Base-by-base conservation (phyloP, 139 green algal species). In the Pycnococcus provasolii region DNA sequence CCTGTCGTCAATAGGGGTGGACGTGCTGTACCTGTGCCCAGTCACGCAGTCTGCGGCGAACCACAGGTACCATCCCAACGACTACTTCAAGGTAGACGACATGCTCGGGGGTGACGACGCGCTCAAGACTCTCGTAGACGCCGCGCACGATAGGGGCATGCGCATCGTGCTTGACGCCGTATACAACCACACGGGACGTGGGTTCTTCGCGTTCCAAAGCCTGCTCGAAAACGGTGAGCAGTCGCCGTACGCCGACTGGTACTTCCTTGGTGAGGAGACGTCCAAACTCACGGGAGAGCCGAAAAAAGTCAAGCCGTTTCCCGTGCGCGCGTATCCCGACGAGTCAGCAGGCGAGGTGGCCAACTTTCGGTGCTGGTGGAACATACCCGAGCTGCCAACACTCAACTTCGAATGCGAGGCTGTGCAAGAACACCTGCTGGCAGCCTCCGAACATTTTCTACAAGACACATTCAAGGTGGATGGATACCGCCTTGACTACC, bases 291-390 rank as follows among this genome's bases (percentile, higher is more conserved):
- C 26, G 26, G 26, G 26, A 26, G 26, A 26, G 26, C 26, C 26
- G 26, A 26, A 26, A 26, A 26, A 26, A 26, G 15, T n/a, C 7
- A 60, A 60, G 53, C 41, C 53, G 53, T 60, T 60, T n/a, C 53
- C 53, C 6, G 53, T 60, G 8, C 53, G 53, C 8, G 53, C 53
- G 53, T 60, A 60, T n/a, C 15, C 39, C 53, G 53, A 43, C 8
- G 53, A 60, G 53, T 26, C 26, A 26, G 26, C 26, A 26, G 15
- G 53, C 8, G 39, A 60, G 15, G 15, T 43, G 15, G 53, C 41
- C 53, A 60, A 60, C 53, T 60, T 43, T n/a, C 15, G 41, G 53
- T 60, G 53, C 53, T 60, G 53, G 53, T 60, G 53, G 53, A 26
- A 60, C 53, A 15, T 60, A 5, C 53, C 53, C 53, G 53, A 60